Base-by-base conservation (phyloP, 2,329 filamentous ascomycete genomes). In the Neonectria magnoliae region DNA sequence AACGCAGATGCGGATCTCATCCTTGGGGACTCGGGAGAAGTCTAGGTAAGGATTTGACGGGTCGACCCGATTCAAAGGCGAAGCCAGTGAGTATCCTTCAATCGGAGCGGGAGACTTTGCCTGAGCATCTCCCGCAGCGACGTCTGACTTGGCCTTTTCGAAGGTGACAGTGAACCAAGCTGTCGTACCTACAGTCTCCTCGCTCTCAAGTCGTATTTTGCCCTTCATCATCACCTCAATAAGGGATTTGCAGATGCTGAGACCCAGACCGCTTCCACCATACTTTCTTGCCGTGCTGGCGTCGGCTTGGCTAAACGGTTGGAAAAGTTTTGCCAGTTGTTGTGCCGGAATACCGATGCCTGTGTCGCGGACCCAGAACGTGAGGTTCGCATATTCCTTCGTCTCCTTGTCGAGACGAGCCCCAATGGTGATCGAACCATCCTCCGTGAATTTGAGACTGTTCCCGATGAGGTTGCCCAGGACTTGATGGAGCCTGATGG, bases 161-260 rank as follows among this genome's bases (percentile, higher is more conserved):
- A 98, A 98, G 0, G 89, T 90, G 33, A 98, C 85, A 0, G 91
- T 92, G 80, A 98, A 98, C 76, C 90, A 94, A 5, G 86, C 88
- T 2, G 85, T 89, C 2, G 89, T 95, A 14, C 92, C 92, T 7
- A 88, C 81, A 9, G 89, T 89, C 65, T 93, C 89, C 44, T 88
- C 84, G 68, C 92, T 96, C 66, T 96, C 91, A 1, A 98, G 86
- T 79, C 90, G 90, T 65, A 98, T 97, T 65, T 87, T 89, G 45
- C 94, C 94, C 66, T 93, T 90, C 87, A 98, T 94, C 79, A 97
- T 94, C 20, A 92, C 93, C 80, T 97, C 93, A 66, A 98, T 94
- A 47, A 98, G 89, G 1, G 93, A 94, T 79, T 97, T 97, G 86
- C 94, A 97, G 69, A 98, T 98, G 75, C 93, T 97, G 47, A 98